These are phyloP conservation scores for Kuraishia ogatae DNA, from an alignment of 805 yeast genomes.

Conservation along the genomic window DNA sequence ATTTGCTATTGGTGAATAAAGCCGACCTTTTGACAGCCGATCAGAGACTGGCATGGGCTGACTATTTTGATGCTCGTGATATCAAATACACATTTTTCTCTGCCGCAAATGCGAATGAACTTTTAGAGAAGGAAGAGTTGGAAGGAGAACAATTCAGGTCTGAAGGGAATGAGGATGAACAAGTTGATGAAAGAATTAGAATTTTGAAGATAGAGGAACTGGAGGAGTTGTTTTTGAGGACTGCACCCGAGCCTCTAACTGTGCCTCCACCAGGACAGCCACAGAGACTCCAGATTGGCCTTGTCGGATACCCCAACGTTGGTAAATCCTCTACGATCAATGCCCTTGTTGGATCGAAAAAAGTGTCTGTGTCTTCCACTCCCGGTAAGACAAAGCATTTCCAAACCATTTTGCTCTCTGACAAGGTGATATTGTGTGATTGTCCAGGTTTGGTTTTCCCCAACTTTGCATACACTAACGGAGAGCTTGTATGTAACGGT, in stretches of 20 bases:
- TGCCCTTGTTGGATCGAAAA: constrained; percentile 92
- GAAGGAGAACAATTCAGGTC: constrained; percentile 16
- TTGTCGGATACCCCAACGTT: constrained; percentile 93
- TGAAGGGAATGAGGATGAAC: constrained; percentile 18
- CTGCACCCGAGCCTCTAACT: constrained; percentile 64
- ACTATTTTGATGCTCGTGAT: constrained; percentile 57
- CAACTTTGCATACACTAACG: constrained; percentile 92
- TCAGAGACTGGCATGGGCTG: constrained; percentile 85
- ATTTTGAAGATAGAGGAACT: constrained; percentile 79
- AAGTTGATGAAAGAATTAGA: constrained; percentile 42
- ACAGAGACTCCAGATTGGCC: constrained; percentile 75
- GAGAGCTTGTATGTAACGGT: constrained; percentile 96
- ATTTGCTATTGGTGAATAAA: constrained; percentile 81
- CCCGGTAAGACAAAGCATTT: constrained; percentile 99
- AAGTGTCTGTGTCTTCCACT: constrained; percentile 96
- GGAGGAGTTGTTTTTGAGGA: constrained; percentile 66
- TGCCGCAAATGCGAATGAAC: constrained; percentile 76
- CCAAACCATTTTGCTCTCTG: constrained; percentile 86
- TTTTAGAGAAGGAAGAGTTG: constrained; percentile 27
- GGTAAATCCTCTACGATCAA: constrained; percentile 98
- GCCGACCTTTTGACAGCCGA: constrained; percentile 76
- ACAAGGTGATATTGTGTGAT: constrained; percentile 83
- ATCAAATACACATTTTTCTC: constrained; percentile 88
- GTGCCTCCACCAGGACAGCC: constrained; percentile 48
- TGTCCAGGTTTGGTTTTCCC: constrained; percentile 99